phyloP scores from a whole-genome alignment of 352 stramenopile genomes.

The Pythium dissimile region DNA sequence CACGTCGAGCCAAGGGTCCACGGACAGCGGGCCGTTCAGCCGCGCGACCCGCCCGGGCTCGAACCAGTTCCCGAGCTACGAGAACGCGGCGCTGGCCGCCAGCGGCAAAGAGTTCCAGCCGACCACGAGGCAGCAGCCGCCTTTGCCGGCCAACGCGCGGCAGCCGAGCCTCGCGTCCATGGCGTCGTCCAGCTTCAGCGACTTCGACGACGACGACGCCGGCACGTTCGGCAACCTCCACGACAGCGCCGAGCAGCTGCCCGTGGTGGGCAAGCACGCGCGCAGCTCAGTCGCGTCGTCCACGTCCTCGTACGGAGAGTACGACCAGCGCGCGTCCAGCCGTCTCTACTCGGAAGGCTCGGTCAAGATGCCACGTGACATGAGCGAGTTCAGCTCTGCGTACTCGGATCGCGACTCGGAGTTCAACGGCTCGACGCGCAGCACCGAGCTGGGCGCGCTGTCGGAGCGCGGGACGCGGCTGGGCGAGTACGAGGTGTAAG shows the following conservation, averaged over 20 bases:
- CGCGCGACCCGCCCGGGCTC: neutral
- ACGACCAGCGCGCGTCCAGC: slow-evolving; percentile 4
- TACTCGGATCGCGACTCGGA: slow-evolving; percentile 17
- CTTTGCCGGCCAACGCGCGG: neutral
- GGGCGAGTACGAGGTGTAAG: slow-evolving; percentile 11
- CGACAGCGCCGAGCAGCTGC: slow-evolving; percentile 1
- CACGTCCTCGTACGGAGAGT: slow-evolving; percentile 2
- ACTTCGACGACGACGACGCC: neutral
- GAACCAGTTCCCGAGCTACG: slow-evolving; percentile 14
- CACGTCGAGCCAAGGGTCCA: neutral
- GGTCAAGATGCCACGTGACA: neutral
- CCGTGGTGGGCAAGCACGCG: neutral
- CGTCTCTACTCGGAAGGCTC: slow-evolving; percentile 13
- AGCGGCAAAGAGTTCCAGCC: slow-evolving; percentile 16
- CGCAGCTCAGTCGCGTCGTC: neutral
- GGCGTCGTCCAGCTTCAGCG: slow-evolving; percentile 9
- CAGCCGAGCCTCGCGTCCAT: slow-evolving; percentile 2
- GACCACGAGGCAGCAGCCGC: no score
- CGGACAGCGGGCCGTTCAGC: slow-evolving; percentile 8
- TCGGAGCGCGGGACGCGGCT: slow-evolving; percentile 5
- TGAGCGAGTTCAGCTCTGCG: slow-evolving; percentile 3
- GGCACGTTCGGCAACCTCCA: slow-evolving; percentile 2
- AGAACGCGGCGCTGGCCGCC: slow-evolving; percentile 11
- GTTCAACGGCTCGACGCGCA: slow-evolving; percentile 3
- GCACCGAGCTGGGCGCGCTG: slow-evolving; percentile 15